Evolutionary conservation across 2,329 filamentous ascomycete genomes (phyloP).

Genomic region (Epichloe elymi): DNA sequence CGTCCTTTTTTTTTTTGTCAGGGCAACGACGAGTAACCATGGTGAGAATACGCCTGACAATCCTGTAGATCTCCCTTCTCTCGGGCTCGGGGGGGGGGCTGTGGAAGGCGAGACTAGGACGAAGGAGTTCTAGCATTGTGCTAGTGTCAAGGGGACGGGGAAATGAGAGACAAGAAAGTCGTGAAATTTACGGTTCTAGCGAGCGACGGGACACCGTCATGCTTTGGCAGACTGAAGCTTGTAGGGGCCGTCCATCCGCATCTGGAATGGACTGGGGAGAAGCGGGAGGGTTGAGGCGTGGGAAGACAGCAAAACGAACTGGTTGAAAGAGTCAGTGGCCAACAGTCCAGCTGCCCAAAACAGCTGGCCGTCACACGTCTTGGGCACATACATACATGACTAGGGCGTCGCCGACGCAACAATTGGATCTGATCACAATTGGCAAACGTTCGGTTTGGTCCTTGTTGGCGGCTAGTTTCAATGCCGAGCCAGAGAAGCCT

Average conservation of each 20-base stretch:
- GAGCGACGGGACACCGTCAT: neutral
- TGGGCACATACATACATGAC: neutral
- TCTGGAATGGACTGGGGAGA: constrained; percentile 6
- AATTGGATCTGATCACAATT: neutral
- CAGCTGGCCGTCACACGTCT: neutral
- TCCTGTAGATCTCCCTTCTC: neutral
- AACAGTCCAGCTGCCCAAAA: neutral
- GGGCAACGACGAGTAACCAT: neutral
- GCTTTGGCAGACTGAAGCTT: constrained; percentile 4
- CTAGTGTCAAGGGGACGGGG: neutral
- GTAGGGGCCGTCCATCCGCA: constrained; percentile 6
- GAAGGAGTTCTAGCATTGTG: neutral
- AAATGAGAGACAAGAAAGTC: neutral
- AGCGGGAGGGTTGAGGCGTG: too few species aligned
- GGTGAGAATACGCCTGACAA: neutral
- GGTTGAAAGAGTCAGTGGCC: neutral
- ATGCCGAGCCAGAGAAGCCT: neutral
- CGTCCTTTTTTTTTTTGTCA: neutral
- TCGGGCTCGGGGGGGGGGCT: neutral
- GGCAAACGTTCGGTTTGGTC: too few species aligned
- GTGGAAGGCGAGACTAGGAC: neutral
- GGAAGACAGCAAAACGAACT: too few species aligned
- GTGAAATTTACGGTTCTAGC: neutral
- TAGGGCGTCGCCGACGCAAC: neutral
- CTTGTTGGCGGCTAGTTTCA: too few species aligned